Evolutionary conservation across 2,329 filamentous ascomycete species (phyloP).

Genomic region (Aspergillus candidus): DNA sequence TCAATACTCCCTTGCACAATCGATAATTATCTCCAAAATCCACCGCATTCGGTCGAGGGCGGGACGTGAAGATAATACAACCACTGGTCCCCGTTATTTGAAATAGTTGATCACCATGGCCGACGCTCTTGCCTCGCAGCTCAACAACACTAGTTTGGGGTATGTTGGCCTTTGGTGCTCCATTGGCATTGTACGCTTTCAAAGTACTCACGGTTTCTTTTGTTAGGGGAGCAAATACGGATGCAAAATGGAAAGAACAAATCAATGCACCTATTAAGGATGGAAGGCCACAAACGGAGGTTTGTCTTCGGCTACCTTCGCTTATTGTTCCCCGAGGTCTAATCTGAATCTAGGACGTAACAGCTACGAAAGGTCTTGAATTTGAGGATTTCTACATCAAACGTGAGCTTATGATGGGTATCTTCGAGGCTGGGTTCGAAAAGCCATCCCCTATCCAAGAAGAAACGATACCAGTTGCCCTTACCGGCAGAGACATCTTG

Average conservation of each 20-base stretch:
- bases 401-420: constrained; percentile 94
- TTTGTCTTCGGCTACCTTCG: constrained; percentile 19
- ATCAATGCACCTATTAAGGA: constrained; percentile 45
- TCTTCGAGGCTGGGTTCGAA: constrained; percentile 98
- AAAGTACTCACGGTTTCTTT: constrained; percentile 11
- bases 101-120: constrained; percentile 31
- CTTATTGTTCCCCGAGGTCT: constrained; percentile 13
- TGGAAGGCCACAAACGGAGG: constrained; percentile 46
- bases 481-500: constrained; percentile 90
- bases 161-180: constrained; percentile 17
- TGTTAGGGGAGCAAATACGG: constrained; percentile 34
- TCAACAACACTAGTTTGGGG: constrained; percentile 41
- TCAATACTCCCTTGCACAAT: too few relatives aligned
- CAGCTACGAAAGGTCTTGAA: constrained; percentile 92
- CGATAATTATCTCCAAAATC: too few relatives aligned
- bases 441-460: constrained; percentile 99
- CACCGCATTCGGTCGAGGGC: too few relatives aligned
- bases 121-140: constrained; percentile 41
- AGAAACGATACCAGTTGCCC: constrained; percentile 93
- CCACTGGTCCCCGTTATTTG: not conserved
- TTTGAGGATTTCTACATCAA: constrained; percentile 97
- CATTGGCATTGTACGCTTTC: constrained; percentile 2
- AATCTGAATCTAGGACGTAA: constrained; percentile 68
- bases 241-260: constrained; percentile 40
- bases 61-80: too few relatives aligned